These are phyloP conservation scores for Favolaschia claudopus DNA, from an alignment of 768 basidiomycete genomes.

Conservation along the genomic window DNA sequence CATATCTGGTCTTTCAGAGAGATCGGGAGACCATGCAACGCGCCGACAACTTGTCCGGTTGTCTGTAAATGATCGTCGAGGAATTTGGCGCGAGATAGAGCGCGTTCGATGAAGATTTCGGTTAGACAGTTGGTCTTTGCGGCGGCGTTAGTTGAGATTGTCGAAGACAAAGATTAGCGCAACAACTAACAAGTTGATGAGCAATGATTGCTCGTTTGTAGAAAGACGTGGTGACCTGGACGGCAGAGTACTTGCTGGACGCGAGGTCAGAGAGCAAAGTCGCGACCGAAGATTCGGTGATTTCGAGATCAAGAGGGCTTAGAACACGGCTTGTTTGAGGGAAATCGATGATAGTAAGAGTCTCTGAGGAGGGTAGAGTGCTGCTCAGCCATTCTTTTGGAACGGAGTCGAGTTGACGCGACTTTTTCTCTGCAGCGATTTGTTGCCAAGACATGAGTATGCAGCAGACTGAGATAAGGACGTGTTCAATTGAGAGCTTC, in stretches of 20 bases:
- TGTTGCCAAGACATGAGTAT: slow-evolving; percentile 58
- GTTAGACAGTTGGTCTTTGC: too few species aligned
- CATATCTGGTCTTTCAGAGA: slow-evolving; percentile 78
- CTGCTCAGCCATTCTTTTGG: slow-evolving; percentile 71
- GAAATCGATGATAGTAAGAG: slow-evolving; percentile 60
- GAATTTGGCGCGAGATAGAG: slow-evolving; percentile 44
- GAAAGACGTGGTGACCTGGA: slow-evolving; percentile 51
- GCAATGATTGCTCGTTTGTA: slow-evolving; percentile 59
- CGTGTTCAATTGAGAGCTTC: too few species aligned
- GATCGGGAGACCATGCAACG: slow-evolving; percentile 62
- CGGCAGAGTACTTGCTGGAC: slow-evolving; percentile 58
- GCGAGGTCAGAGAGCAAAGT: slow-evolving; percentile 62
- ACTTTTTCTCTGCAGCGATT: slow-evolving; percentile 61
- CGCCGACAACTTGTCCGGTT: slow-evolving; percentile 50
- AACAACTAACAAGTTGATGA: slow-evolving; percentile 62
- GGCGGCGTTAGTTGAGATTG: too few species aligned
- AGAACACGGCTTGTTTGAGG: slow-evolving; percentile 68
- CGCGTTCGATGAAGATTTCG: slow-evolving; percentile 55
- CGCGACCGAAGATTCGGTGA: slow-evolving; percentile 52
- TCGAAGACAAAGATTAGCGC: too few species aligned
- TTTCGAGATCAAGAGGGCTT: slow-evolving; percentile 55
- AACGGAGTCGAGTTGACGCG: slow-evolving; percentile 59
- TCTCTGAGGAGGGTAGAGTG: slow-evolving; percentile 50
- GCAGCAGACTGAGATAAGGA: too few species aligned
- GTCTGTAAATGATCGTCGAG: slow-evolving; percentile 46